phyloP scores from a whole-genome alignment of 2,329 filamentous ascomycete genomes.

The Aspergillus quadrilineatus region DNA sequence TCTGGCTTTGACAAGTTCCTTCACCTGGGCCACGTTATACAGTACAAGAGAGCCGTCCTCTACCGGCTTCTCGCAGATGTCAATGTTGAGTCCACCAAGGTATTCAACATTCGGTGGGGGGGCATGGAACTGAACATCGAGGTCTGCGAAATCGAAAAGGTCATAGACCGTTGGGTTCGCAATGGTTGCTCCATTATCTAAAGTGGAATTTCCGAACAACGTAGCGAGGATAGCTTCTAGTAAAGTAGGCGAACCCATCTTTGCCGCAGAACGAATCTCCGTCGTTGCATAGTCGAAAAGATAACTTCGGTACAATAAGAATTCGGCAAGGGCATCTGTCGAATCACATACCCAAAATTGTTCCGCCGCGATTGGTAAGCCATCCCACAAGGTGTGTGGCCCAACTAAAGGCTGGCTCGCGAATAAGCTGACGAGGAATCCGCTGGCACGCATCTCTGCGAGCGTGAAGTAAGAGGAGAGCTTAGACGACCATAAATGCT shows the following conservation, averaged over 20 bases:
- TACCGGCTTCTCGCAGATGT: constrained; percentile 62
- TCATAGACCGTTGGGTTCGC: constrained; percentile 80
- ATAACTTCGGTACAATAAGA: constrained; percentile 72
- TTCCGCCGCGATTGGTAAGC: constrained; percentile 57
- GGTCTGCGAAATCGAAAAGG: constrained; percentile 84
- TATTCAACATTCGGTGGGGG: constrained; percentile 57
- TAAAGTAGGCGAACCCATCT: constrained; percentile 66
- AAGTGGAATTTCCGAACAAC: constrained; percentile 70
- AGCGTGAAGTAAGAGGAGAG: constrained; percentile 74
- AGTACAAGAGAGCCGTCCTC: constrained; percentile 51
- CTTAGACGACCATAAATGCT: constrained; percentile 78
- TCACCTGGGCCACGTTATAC: constrained; percentile 69
- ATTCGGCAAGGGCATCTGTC: constrained; percentile 70
- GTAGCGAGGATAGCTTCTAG: constrained; percentile 66
- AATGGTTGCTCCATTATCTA: constrained; percentile 64
- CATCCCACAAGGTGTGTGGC: constrained; percentile 72
- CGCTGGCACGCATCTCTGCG: constrained; percentile 73
- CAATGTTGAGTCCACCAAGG: constrained; percentile 67
- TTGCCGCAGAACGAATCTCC: constrained; percentile 76
- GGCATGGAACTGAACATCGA: constrained; percentile 52
- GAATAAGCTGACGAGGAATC: constrained; percentile 77
- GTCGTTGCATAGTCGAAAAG: constrained; percentile 81
- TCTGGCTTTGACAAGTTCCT: constrained; percentile 67
- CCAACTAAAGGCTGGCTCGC: constrained; percentile 69
- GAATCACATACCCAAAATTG: constrained; percentile 70